Conservation (phyloP, 1,284 basidiomycete species). For the Ustilago crameri region DNA sequence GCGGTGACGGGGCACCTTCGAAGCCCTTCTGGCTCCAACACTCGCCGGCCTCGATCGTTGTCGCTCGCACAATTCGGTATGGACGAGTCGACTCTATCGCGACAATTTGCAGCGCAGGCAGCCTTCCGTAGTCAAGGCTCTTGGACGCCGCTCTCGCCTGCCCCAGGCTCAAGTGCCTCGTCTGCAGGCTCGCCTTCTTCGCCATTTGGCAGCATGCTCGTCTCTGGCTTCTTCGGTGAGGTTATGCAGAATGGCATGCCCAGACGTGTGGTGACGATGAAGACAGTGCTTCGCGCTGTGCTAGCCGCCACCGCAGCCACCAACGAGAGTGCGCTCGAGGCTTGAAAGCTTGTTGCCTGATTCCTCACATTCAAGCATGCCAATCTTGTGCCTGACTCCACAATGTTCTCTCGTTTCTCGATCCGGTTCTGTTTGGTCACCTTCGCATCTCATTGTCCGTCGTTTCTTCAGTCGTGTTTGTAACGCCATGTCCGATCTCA, state of each 20-base stretch:
- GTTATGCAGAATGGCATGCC: constrained; percentile 42
- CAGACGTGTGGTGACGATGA: constrained; percentile 33
- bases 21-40: constrained; percentile 19
- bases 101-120: constrained; percentile 21
- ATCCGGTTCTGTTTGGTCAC: neutral
- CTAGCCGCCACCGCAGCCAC: constrained; percentile 21
- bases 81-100: constrained; percentile 17
- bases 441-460: neutral
- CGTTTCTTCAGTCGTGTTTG: neutral
- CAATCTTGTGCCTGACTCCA: no score
- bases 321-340: constrained; percentile 17
- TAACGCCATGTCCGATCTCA: neutral
- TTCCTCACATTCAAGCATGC: no score
- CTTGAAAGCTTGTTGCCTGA: constrained; percentile 10
- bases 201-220: constrained; percentile 36
- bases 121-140: constrained; percentile 22
- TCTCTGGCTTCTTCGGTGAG: constrained; percentile 47
- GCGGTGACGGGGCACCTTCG: constrained; percentile 22
- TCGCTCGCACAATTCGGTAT: constrained; percentile 31
- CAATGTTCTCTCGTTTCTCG: no score
- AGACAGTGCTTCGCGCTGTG: constrained; percentile 31
- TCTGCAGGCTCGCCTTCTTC: constrained; percentile 41
- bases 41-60: constrained; percentile 38
- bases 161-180: constrained; percentile 30
- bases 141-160: constrained; percentile 24